phyloP scores from a whole-genome alignment of 192 early-diverging fungal species.

The Geranomyces michiganensis region DNA sequence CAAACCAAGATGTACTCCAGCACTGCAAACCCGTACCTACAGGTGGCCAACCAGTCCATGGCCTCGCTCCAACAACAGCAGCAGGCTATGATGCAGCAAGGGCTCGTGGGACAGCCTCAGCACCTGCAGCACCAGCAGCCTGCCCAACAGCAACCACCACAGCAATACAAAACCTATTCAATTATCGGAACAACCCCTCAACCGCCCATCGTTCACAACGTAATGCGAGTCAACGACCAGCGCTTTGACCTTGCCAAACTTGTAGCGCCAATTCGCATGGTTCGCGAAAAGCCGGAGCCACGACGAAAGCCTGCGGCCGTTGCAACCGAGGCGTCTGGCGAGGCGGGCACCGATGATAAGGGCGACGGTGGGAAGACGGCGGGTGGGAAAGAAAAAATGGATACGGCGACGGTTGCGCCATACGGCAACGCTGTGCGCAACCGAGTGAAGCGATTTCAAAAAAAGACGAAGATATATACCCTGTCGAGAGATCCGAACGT shows the following conservation, averaged over 20 bases:
- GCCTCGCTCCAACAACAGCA: no score
- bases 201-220: constrained; percentile 25
- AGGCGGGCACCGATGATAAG: neutral
- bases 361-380: constrained; percentile 2
- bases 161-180: neutral
- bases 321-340: neutral
- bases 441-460: constrained; percentile 48
- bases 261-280: constrained; percentile 35
- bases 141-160: no score
- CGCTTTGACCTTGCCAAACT: constrained; percentile 34
- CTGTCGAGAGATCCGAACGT: constrained; percentile 32
- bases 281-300: constrained; percentile 40
- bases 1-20: no score
- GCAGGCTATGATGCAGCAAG: no score
- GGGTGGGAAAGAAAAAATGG: constrained; percentile 32
- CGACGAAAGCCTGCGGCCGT: neutral
- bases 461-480: constrained; percentile 51
- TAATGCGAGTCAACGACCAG: constrained; percentile 37
- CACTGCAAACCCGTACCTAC: no score
- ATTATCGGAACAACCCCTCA: neutral
- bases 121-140: no score
- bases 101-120: no score
- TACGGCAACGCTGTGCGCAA: constrained; percentile 34
- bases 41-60: no score
- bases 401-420: constrained; percentile 31